phyloP scores from a whole-genome alignment of 768 basidiomycete genomes.

The Cystofilobasidium macerans region DNA sequence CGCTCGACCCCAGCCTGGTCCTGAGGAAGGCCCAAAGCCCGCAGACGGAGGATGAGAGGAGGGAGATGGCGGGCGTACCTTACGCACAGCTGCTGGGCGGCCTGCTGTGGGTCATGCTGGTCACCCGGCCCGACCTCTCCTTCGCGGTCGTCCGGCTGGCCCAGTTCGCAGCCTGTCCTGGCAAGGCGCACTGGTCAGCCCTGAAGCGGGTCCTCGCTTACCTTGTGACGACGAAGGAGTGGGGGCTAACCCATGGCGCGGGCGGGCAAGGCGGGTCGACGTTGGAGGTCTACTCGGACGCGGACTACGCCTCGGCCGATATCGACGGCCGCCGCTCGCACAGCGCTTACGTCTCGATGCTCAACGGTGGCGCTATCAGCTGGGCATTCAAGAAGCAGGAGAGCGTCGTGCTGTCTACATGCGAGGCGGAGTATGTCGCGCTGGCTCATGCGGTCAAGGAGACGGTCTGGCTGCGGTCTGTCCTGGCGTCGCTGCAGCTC shows the following conservation, averaged over 20 bases:
- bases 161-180: slow-evolving; percentile 12
- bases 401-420: slow-evolving; percentile 39
- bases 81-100: slow-evolving; percentile 23
- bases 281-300: slow-evolving; percentile 31
- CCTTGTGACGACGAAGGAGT: slow-evolving; percentile 26
- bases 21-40: slow-evolving; percentile 1
- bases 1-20: neutral
- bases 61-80: slow-evolving; percentile 1
- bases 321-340: slow-evolving; percentile 36
- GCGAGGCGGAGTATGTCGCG: slow-evolving; percentile 46
- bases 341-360: slow-evolving; percentile 39
- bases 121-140: slow-evolving; percentile 26
- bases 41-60: neutral
- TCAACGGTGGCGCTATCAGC: slow-evolving; percentile 37
- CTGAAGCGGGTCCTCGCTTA: slow-evolving; percentile 28
- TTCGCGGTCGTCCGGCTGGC: slow-evolving; percentile 11
- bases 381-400: slow-evolving; percentile 41
- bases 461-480: slow-evolving; percentile 18
- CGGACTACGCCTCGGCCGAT: slow-evolving; percentile 35
- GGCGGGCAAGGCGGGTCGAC: slow-evolving; percentile 37
- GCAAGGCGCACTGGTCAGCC: slow-evolving; percentile 25
- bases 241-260: slow-evolving; percentile 40
- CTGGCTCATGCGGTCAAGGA: slow-evolving; percentile 33
- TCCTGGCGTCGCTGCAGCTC: neutral
- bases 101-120: slow-evolving; percentile 22